phyloP scores from a whole-genome alignment of 2,329 filamentous ascomycete genomes.

The Mycosphaerella sp. region DNA sequence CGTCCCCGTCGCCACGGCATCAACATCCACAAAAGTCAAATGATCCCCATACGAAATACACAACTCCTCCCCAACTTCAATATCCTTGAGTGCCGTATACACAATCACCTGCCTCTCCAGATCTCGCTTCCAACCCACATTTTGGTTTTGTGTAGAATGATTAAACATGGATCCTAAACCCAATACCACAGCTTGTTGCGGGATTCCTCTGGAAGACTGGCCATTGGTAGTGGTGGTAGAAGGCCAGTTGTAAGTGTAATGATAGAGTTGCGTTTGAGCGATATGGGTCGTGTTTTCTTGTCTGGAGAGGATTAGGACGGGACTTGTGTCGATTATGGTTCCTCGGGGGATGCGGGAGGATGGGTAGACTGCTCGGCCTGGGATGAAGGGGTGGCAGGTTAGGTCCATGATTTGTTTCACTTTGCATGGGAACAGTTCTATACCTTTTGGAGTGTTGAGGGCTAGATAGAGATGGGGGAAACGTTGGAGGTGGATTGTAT shows the following conservation, averaged over 20 bases:
- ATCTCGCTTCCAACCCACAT: constrained; percentile 51
- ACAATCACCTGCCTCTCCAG: constrained; percentile 41
- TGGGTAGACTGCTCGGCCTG: constrained; percentile 51
- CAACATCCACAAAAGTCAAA: constrained; percentile 45
- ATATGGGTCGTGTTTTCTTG: constrained; percentile 46
- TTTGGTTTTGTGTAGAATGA: constrained; percentile 47
- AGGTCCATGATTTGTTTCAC: not conserved
- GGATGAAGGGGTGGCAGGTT: not conserved
- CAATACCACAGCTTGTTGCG: constrained; percentile 48
- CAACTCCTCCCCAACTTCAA: constrained; percentile 49
- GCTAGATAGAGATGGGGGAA: constrained; percentile 40
- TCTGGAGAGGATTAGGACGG: constrained; percentile 46
- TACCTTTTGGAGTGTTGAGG: constrained; percentile 49
- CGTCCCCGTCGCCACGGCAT: constrained; percentile 23
- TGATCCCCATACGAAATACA: constrained; percentile 47
- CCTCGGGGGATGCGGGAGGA: constrained; percentile 41
- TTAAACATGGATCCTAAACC: constrained; percentile 56
- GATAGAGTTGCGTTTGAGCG: constrained; percentile 46
- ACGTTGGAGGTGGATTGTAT: constrained; percentile 33
- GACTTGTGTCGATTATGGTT: constrained; percentile 48
- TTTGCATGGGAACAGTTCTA: not conserved
- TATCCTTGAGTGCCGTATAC: constrained; percentile 46
- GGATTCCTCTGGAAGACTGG: constrained; percentile 17
- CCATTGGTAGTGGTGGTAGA: constrained; percentile 5
- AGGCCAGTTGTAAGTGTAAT: constrained; percentile 53